A percentile compares a stretch with the other conserved stretches of the same genome.
phyloP scores from a whole-genome alignment of 345 rosid genomes.

The Garcia nutans region DNA sequence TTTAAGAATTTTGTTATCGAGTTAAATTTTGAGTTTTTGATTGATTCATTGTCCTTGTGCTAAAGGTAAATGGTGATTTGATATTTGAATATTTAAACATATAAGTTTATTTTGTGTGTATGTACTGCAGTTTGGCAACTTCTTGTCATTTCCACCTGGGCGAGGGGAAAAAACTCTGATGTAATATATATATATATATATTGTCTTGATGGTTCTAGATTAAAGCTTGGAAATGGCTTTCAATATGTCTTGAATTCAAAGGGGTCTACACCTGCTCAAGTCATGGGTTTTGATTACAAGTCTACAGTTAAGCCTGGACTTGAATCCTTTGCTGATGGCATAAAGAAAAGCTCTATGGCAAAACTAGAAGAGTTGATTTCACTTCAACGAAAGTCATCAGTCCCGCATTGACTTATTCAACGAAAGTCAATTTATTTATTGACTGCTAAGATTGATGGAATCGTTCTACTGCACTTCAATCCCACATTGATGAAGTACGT shows the following conservation, averaged over 20 bases:
- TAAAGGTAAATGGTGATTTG: background rate
- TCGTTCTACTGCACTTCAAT: slow-evolving; percentile 38
- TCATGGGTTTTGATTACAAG: slow-evolving; percentile 82
- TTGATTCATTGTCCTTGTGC: background rate
- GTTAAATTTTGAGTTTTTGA: background rate
- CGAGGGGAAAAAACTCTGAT: no score
- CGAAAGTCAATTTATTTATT: no score
- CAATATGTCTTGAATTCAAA: slow-evolving; percentile 49
- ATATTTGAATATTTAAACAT: background rate
- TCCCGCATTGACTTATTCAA: background rate
- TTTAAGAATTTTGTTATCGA: background rate
- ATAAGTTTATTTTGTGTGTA: background rate
- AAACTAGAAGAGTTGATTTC: slow-evolving; percentile 53
- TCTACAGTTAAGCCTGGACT: slow-evolving; percentile 60
- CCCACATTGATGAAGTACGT: slow-evolving; percentile 56
- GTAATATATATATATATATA: no score
- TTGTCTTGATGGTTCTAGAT: no score
- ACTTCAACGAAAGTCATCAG: slow-evolving; percentile 57
- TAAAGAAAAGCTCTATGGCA: slow-evolving; percentile 50
- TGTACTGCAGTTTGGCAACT: background rate
- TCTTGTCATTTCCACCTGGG: no score
- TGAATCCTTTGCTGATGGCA: slow-evolving; percentile 41
- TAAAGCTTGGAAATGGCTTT: no score
- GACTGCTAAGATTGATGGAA: slow-evolving; percentile 49
- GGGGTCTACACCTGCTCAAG: slow-evolving; percentile 60